phyloP scores from a whole-genome alignment of 169 alveolate species.

The Eimeria sp. region DNA sequence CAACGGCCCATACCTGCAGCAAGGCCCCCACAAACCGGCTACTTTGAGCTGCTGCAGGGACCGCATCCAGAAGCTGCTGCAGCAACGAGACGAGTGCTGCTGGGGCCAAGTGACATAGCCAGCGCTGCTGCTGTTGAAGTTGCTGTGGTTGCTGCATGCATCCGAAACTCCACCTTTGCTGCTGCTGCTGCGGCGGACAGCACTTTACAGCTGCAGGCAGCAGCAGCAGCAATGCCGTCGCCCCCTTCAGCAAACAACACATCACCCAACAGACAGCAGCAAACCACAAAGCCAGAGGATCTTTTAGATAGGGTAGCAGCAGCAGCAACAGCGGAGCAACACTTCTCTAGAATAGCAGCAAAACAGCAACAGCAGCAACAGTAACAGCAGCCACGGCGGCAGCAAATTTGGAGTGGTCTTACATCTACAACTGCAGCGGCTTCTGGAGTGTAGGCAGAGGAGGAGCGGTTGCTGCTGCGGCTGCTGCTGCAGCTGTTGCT shows the following conservation, averaged over 20 bases:
- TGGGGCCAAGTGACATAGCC: neutral
- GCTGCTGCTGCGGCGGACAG: conserved; percentile 42
- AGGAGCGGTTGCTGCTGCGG: conserved; percentile 24
- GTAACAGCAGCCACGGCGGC: neutral
- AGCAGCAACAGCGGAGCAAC: neutral
- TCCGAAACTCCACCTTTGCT: conserved; percentile 12
- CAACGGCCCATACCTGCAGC: neutral
- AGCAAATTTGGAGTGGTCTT: neutral
- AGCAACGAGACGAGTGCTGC: conserved; percentile 21
- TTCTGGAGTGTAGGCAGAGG: conserved; percentile 12
- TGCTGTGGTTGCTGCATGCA: conserved; percentile 22
- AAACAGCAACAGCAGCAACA: neutral
- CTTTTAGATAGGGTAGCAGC: neutral
- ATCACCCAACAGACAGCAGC: neutral
- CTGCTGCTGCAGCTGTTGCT: conserved; percentile 54
- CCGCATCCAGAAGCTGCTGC: conserved; percentile 55
- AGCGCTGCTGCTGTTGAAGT: conserved; percentile 49
- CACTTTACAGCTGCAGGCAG: conserved; percentile 46
- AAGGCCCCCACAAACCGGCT: conserved; percentile 31
- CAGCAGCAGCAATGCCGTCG: conserved; percentile 36
- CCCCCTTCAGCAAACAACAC: conserved; percentile 31
- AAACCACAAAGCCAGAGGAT: neutral
- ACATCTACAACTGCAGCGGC: conserved; percentile 59
- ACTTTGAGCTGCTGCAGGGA: conserved; percentile 61
- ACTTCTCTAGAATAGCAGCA: neutral